Base-by-base conservation (phyloP, 1,139 yeast species). In the Wickerhamomyces sp. region DNA sequence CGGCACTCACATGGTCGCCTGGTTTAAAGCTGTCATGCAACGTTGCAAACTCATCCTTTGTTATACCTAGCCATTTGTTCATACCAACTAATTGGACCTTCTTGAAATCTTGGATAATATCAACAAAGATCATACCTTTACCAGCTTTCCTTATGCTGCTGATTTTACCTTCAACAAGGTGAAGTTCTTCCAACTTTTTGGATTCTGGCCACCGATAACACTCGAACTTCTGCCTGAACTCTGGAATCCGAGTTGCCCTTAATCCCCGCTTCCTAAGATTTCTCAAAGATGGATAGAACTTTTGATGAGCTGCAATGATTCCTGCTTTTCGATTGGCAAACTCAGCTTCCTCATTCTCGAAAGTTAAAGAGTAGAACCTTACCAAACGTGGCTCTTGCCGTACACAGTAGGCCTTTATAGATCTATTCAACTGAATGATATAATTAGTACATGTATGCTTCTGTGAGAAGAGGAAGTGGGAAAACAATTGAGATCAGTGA, bases 1-100 rank as follows among this genome's bases (percentile, higher is more conserved):
- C 48, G 23, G 78, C 75, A 6, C 73, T 63, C 3, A 88, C 62
- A 30, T 69, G 72, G 54, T 89, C 98, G 0, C 96, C 96, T 23
- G 72, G 70, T 31, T 79, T 66, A 28, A 87, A 61, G 26, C 64
- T 54, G 4, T 58, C 57, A 51, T 78, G 80, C 1, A 51, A 39
- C 2, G 56, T 51, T 12, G 59, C 55, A 49, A 84, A 84, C 26
- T 63, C 66, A 0, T 66, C 72, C 24, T 57, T 59, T 0, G 60
- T 36, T 11, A 45, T 22, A 33, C 61, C 55, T 64, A 75, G 60
- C 33, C 69, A 57, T 47, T 69, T 70, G 45, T 71, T 70, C 47
- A 72, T 74, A 10, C 80, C 71, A 51, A 83, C 75, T 0, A 82
- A 51, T 53, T 85, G 95, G 2, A 84, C 56, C 42, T 64, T 66